Base-by-base conservation (phyloP, 768 basidiomycete genomes). In the Suillus variegatus region DNA sequence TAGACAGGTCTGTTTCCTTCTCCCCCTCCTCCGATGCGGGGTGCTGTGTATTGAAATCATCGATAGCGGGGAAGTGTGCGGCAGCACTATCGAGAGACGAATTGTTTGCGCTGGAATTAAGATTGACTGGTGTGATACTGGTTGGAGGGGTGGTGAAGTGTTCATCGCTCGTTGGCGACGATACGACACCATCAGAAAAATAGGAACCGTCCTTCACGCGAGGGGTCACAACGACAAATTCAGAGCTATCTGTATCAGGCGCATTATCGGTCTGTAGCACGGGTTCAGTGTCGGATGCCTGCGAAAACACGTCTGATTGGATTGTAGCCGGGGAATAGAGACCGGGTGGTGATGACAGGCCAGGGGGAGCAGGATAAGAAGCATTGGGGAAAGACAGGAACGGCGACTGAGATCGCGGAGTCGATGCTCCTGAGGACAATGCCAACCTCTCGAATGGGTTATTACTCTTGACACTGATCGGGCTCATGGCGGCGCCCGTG, bases 381-480 rank as follows among this genome's bases (percentile, higher is more conserved):
- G 78, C 63, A 65, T 78, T 74, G 36, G 80, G 72, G 69, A 87
- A 84, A 0, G 88, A 79, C 61, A 84, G 73, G 74, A 89, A 89
- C 1, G 89, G 88, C 0, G 89, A 89, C 65, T 85, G 83, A 1
- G 88, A 82, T 41, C 85, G 85, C 47, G 78, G 75, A 40, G 78
- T 77, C 4, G 73, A 69, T 40, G 76, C 67, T 56, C 79, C 82
- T 32, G 80, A 77, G 44, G 82, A 75, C 79, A 83, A 82, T 2
- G 82, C 80, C 38, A 95, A 75, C 55, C 90, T 81, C 65, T 93
- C 95, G 72, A 98, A 98, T 4, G 95, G 96, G 75, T 98, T 98
- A 72, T 91, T 97, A 71, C 92, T 95, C 81, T 92, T 92, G 63
- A 77, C 75, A 54, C 76, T 74, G 25, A 77, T 66, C 6, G 79